Evolutionary conservation across 2,329 filamentous ascomycete species (phyloP), one percentile per base, ranked within the genome.

Genomic region (Epichloe sylvatica): DNA sequence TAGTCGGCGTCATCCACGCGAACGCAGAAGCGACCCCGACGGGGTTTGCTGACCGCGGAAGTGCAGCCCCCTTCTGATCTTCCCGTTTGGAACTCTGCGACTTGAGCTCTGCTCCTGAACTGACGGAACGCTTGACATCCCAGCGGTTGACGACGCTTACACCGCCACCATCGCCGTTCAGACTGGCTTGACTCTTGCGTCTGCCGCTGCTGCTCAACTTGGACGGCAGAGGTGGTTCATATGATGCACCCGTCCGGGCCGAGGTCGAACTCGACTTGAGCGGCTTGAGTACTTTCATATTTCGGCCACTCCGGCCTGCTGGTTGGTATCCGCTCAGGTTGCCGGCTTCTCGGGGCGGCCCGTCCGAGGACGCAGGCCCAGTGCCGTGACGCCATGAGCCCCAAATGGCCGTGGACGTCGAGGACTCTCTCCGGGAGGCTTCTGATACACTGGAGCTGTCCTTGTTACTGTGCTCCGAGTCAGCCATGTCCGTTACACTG

Each of bases 1-100:
- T 62, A 17, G 65, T 56, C 39, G 74, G 67, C 45, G 85, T 91
- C 72, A 96, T 83, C 90, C 90, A 97, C 12, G 86, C 83, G 69
- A 97, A 97, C 3, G 91, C 91, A 51, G 87, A 92, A 13, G 86
- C 91, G n/a, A 86, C 86, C 8, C 91, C 91, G 17, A 95, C 78
- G 0, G 92, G 91, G 61, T 97, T 97, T 34, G 80, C 73, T 6
- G 80, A 75, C 50, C 80, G 76, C 15, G 78, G 70, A n/a, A 70
- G 61, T 17, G 67, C 59, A 40, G 69, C 63, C 37, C 64, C 60
- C 48, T 65, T 69, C 49, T 68, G 67, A 38, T 58, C 55, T 44
- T 69, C 65, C 50, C 63, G 60, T 49, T 53, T 66, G 67, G 57
- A 64, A 64, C 53, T 68, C 69, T 47, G 58, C 59, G 48, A 53